phyloP scores from a whole-genome alignment of 345 rosid species.

The Cardamine chenopodiifolia region DNA sequence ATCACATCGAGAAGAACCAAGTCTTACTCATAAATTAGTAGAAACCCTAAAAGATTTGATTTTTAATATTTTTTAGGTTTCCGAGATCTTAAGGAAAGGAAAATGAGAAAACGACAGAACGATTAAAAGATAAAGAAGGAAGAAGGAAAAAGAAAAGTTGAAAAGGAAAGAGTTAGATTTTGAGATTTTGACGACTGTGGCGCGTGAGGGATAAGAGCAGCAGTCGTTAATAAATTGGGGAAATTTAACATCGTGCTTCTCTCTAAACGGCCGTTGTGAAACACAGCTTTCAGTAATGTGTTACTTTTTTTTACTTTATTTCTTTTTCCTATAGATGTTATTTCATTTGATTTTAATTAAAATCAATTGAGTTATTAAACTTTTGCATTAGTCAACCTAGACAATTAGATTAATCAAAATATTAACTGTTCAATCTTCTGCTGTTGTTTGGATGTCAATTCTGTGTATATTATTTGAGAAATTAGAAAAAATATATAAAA shows the following conservation, averaged over 20 bases:
- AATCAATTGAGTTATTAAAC: not conserved
- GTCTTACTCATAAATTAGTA: constrained; percentile 23
- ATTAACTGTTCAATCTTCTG: not conserved
- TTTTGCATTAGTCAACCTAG: not conserved
- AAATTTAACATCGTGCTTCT: not conserved
- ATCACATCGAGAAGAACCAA: constrained; percentile 26
- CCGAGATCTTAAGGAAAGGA: constrained; percentile 36
- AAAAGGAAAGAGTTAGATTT: constrained; percentile 6
- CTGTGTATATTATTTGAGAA: not conserved
- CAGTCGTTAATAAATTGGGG: not conserved
- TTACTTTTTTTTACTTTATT: no score
- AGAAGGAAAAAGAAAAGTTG: constrained; percentile 9
- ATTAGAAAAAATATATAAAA: no score
- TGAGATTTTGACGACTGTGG: constrained; percentile 4
- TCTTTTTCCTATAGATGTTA: no score
- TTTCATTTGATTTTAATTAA: no score
- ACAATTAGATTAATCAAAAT: not conserved
- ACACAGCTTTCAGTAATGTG: no score
- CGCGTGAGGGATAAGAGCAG: constrained; percentile 20
- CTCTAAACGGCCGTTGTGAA: constrained; percentile 23
- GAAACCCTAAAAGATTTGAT: constrained; percentile 30
- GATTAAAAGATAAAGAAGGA: constrained; percentile 7
- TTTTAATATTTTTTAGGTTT: constrained; percentile 11
- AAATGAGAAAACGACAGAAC: constrained; percentile 10
- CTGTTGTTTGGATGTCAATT: not conserved